phyloP scores from a whole-genome alignment of 768 basidiomycete species.

The Agaricus subrufescens region DNA sequence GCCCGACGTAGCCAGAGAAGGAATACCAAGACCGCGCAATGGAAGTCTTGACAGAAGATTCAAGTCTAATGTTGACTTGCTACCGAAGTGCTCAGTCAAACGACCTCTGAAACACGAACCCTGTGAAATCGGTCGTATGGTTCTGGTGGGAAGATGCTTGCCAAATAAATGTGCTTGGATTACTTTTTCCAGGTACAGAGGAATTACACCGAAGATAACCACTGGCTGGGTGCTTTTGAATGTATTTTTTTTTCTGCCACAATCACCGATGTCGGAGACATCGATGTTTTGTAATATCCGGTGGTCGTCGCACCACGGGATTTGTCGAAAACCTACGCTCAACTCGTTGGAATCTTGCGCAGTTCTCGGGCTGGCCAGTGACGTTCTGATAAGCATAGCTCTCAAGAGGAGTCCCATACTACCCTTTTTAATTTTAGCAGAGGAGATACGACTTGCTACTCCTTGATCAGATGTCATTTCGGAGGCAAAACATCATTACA shows the following conservation, averaged over 20 bases:
- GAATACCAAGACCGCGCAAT: neutral
- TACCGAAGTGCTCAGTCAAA: neutral
- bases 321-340: neutral
- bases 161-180: neutral
- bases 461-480: neutral
- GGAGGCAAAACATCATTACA: neutral
- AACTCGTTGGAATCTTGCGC: neutral
- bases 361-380: neutral
- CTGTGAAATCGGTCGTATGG: conserved; percentile 2
- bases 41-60: neutral
- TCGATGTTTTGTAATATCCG: neutral
- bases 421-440: neutral
- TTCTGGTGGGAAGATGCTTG: neutral
- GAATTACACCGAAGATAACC: neutral
- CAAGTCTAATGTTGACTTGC: neutral
- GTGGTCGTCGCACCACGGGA: neutral
- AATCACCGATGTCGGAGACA: neutral
- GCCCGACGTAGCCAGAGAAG: neutral
- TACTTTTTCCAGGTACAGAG: conserved; percentile 1
- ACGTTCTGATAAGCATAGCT: neutral
- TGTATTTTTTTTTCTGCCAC: neutral
- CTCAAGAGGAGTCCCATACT: neutral
- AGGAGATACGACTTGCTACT: neutral
- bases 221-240: neutral
- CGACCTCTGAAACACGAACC: conserved; percentile 8